phyloP scores from a whole-genome alignment of 768 basidiomycete genomes.

The Ramaria rubella region DNA sequence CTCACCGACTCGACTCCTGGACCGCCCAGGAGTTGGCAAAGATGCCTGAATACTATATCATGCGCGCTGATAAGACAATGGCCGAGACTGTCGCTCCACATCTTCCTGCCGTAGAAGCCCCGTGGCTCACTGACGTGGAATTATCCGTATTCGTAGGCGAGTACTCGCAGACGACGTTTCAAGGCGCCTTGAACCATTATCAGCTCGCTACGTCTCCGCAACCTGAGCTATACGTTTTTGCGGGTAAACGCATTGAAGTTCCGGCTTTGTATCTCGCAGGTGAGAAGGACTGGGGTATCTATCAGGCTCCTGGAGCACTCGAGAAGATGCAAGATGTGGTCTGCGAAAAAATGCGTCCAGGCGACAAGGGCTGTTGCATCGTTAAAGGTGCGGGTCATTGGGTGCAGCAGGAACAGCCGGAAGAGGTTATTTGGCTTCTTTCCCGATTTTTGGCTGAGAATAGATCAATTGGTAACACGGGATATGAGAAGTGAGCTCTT shows the following conservation, averaged over 20 bases:
- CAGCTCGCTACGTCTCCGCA: constrained; percentile 31
- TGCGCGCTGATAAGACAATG: constrained; percentile 50
- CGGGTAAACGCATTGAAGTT: constrained; percentile 39
- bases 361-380: constrained; percentile 31
- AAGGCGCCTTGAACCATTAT: constrained; percentile 58
- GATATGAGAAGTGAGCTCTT: no score
- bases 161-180: constrained; percentile 50
- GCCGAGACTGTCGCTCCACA: constrained; percentile 36
- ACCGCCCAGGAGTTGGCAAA: constrained; percentile 31
- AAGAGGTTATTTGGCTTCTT: constrained; percentile 35
- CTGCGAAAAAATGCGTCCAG: constrained; percentile 23
- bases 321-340: constrained; percentile 37
- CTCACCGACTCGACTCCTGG: constrained; percentile 30
- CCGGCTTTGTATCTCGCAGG: constrained; percentile 56
- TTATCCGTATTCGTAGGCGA: constrained; percentile 43
- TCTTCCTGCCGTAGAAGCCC: constrained; percentile 27
- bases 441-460: constrained; percentile 32
- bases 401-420: constrained; percentile 53
- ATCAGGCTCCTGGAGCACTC: constrained; percentile 43
- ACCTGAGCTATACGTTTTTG: constrained; percentile 39
- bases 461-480: no score
- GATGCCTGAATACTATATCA: constrained; percentile 56
- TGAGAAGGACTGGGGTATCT: constrained; percentile 54
- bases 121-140: constrained; percentile 46
- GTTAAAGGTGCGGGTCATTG: constrained; percentile 56